Evolutionary conservation across 345 rosid species (phyloP), one percentile per base, ranked within the genome.

Genomic region (Eutrema heterophyllum): DNA sequence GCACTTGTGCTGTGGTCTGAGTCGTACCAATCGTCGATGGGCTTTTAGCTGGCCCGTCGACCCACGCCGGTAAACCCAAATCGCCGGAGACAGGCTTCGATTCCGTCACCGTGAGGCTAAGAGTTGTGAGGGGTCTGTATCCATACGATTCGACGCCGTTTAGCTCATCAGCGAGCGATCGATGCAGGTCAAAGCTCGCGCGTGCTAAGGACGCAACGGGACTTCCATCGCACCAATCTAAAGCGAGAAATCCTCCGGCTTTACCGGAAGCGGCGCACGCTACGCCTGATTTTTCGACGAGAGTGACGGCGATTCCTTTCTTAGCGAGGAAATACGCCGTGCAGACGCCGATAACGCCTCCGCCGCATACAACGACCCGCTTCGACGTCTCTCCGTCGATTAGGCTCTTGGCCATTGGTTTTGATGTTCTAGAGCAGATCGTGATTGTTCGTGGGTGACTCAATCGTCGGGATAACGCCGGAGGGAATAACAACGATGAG

Each of bases 201-300:
- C 93, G 89, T 0, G 98, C 98, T 12, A 93, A 84, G 29, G 82
- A 44, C 13, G 71, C 73, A 67, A 89, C 75, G 0, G 92, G 80
- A 2, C 89, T 91, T 12, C 84, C 85, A 75, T 91, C 98, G 68
- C 97, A 93, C 98, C 96, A 90, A 65, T 90, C 98, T 0, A 84
- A 67, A 41, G 96, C 98, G 65, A 93, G 93, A 75, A 90, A 93
- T 2, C 98, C 98, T 8, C 92, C 98, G 53, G 98, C 86, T 76
- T 89, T 93, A 4, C 97, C 96, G 0, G 98, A 93, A 6, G 97
- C 98, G 2, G 89, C 96, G 68, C 97, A 90, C 1, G 97, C 97
- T 12, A 87, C 63, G 3, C 96, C 84, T 9, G 97, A 89, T 83
- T 84, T 83, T 81, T 91, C 97, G 43, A 91, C 59, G 46, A 93